A percentile compares a stretch with the other conserved stretches of the same genome.
These are phyloP conservation scores for Ganoderma leucocontextum DNA, from an alignment of 1,284 basidiomycete genomes.

Conservation along the genomic window DNA sequence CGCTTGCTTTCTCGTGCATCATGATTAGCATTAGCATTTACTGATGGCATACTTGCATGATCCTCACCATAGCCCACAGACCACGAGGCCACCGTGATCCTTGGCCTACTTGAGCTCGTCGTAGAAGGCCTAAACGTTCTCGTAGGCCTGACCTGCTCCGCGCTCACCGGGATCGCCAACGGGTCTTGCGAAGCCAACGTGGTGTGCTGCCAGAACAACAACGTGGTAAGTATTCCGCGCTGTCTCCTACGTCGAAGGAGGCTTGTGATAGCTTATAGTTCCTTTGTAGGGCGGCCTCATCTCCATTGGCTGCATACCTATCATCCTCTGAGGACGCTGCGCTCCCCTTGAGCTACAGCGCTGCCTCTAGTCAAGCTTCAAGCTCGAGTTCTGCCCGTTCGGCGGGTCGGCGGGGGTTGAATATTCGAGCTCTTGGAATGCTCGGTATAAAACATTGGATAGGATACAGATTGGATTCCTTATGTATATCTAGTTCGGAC, in stretches of 20 bases:
- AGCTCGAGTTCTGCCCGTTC: background rate
- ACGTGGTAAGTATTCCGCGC: conserved; percentile 19
- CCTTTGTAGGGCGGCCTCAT: conserved; percentile 30
- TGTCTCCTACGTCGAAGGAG: too few relatives aligned
- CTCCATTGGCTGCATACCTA: conserved; percentile 33
- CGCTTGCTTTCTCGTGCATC: background rate
- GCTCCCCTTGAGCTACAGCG: background rate
- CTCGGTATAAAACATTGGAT: background rate
- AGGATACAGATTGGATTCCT: background rate
- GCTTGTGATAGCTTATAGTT: background rate
- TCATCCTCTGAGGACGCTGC: conserved; percentile 22
- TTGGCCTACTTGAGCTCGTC: conserved; percentile 34
- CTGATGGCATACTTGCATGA: background rate
- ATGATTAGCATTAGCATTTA: background rate
- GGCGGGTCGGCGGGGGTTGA: background rate
- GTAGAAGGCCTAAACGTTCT: conserved; percentile 29
- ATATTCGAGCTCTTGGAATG: background rate
- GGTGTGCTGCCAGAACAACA: conserved; percentile 40
- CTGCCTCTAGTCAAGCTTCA: background rate
- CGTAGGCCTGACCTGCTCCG: conserved; percentile 35
- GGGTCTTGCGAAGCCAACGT: conserved; percentile 29
- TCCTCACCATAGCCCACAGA: background rate
- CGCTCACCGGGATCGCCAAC: conserved; percentile 30
- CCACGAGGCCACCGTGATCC: conserved; percentile 11
- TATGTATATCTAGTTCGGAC: too few relatives aligned